phyloP scores from a whole-genome alignment of 352 stramenopile genomes.

The Phytophthora crassamura region DNA sequence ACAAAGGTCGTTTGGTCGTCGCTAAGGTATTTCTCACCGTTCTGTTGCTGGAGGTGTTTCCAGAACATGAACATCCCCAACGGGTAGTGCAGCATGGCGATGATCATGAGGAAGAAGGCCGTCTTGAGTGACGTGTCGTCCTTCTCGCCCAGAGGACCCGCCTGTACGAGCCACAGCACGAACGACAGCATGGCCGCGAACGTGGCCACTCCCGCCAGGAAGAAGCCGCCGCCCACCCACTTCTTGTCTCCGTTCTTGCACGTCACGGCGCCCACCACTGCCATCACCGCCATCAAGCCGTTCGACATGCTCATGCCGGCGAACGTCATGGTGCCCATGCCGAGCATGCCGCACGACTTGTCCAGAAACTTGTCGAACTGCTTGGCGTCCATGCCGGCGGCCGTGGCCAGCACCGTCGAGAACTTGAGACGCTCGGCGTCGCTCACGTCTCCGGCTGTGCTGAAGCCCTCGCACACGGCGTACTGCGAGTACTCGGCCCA shows the following conservation, averaged over 20 bases:
- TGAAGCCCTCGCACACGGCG: slow-evolving; percentile 59
- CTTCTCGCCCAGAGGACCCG: slow-evolving; percentile 50
- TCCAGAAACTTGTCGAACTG: slow-evolving; percentile 68
- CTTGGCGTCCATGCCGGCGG: slow-evolving; percentile 48
- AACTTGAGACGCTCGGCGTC: slow-evolving; percentile 46
- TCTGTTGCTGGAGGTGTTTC: slow-evolving; percentile 21
- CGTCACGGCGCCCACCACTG: slow-evolving; percentile 30
- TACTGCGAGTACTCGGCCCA: slow-evolving; percentile 52
- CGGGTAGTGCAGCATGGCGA: slow-evolving; percentile 54
- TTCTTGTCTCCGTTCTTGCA: slow-evolving; percentile 41
- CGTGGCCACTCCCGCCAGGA: slow-evolving; percentile 2
- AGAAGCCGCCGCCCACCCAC: slow-evolving; percentile 17
- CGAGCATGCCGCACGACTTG: slow-evolving; percentile 55
- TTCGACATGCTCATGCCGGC: slow-evolving; percentile 45
- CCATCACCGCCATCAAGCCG: slow-evolving; percentile 55
- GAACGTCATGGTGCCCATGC: slow-evolving; percentile 52
- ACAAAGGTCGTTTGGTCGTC: slow-evolving; percentile 12
- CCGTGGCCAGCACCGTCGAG: slow-evolving; percentile 39
- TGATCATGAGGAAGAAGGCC: slow-evolving; percentile 59
- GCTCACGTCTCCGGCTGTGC: slow-evolving; percentile 36
- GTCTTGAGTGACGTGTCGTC: slow-evolving; percentile 58
- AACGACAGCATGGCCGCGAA: slow-evolving; percentile 17
- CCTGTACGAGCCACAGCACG: slow-evolving; percentile 56
- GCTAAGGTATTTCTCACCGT: neutral
- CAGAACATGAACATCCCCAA: slow-evolving; percentile 31